Evolutionary conservation across 2,329 filamentous ascomycete species (phyloP), one percentile per base, ranked within the genome.

Genomic region (Fusarium napiforme): DNA sequence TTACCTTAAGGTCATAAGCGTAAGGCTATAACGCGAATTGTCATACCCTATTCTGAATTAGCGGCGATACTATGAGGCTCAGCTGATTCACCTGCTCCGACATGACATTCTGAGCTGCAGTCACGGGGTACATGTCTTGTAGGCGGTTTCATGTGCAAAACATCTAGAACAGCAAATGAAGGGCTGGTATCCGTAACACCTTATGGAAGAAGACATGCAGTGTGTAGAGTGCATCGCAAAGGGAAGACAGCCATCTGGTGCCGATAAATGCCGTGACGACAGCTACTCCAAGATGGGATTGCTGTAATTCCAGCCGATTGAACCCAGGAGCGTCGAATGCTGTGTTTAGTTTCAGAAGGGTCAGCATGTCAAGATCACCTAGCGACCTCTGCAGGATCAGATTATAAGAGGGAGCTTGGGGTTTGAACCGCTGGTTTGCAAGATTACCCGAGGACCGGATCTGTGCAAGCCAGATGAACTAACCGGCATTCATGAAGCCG

Each of bases 201-300:
- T n/a, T 1, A 6, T 15, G 21, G 14, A 9, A 14, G 39, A 42
- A 21, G 36, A 37, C 36, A 19, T 37, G 9, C 18, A 19, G 18
- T 9, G 21, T 8, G 39, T 9, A 15, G 21, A 15, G 21, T n/a
- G 21, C 21, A n/a, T n/a, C 21, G 21, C 5, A 42, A n/a, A 16
- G 15, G 34, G 8, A 36, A 36, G 34, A 36, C 16, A n/a, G 39
- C 39, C 21, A 3, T 42, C 21, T 10, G 9, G 21, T 42, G 8
- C 21, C 9, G 5, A 10, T 9, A 9, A 42, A 42, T 42, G 39
- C 14, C 5, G 12, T 4, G 8, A 9, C 4, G 2, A 14, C 21
- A 42, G 9, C 14, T 15, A 15, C 21, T n/a, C 21, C 14, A n/a
- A 16, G 14, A n/a, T 1, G 1, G 9, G 8, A 2, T 1, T 42